These are phyloP conservation scores for Chaetomium strumarium DNA, from an alignment of 2,329 filamentous ascomycete genomes.

Conservation along the genomic window DNA sequence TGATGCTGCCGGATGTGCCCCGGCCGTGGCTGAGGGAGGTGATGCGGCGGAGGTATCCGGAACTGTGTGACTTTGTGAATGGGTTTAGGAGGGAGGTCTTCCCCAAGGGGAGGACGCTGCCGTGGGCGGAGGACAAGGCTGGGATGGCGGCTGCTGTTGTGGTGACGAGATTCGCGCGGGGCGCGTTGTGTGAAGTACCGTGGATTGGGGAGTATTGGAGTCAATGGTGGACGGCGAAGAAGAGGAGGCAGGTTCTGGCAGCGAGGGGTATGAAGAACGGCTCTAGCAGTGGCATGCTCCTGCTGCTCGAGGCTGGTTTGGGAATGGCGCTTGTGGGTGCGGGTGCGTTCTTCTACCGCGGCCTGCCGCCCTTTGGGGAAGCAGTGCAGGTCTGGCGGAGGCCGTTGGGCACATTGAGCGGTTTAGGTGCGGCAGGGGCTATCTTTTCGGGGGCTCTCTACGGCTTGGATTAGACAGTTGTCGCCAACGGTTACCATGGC, in stretches of 20 bases:
- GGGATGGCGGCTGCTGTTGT: conserved; percentile 2
- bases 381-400: conserved; percentile 23
- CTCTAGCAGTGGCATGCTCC: conserved; percentile 7
- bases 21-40: conserved; percentile 31
- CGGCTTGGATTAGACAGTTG: background rate
- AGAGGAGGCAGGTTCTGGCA: conserved; percentile 12
- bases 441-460: conserved; percentile 19
- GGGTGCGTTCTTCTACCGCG: conserved; percentile 16
- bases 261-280: conserved; percentile 1
- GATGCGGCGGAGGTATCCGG: conserved; percentile 20
- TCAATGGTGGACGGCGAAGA: conserved; percentile 20
- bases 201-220: conserved; percentile 21
- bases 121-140: conserved; percentile 13
- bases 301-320: conserved; percentile 14
- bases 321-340: conserved; percentile 11
- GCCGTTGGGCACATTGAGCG: conserved; percentile 12
- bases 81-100: conserved; percentile 16
- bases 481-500: too few species aligned
- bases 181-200: conserved; percentile 20
- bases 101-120: conserved; percentile 3
- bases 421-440: conserved; percentile 23
- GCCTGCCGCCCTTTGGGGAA: conserved; percentile 21
- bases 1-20: conserved; percentile 43
- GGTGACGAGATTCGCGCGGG: conserved; percentile 18
- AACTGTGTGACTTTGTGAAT: conserved; percentile 24